Percentiles rank a stretch among this genome's conserved stretches.
These are phyloP conservation scores for Mastigamoeba balamuthi DNA, from an alignment of 78 protist species.

Conservation along the genomic window DNA sequence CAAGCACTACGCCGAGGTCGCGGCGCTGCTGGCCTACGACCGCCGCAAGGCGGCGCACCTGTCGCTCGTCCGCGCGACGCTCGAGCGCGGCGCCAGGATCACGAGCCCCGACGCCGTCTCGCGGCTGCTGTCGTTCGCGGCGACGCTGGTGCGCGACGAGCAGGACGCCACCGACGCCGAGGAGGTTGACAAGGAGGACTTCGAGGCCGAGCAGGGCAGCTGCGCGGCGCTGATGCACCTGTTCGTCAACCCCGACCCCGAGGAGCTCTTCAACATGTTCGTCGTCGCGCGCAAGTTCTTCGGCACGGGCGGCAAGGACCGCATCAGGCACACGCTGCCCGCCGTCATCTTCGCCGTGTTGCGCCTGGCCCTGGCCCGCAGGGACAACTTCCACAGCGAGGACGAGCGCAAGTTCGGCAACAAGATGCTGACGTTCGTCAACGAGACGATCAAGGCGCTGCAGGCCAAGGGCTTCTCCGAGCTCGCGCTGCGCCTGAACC, in stretches of 20 bases:
- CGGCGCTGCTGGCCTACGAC: slow-evolving; percentile 21
- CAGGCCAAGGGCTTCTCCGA: slow-evolving; percentile 23
- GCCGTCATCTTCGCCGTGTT: slow-evolving; percentile 49
- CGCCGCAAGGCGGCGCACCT: slow-evolving; percentile 35
- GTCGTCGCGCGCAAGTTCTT: slow-evolving; percentile 44
- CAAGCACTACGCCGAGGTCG: slow-evolving; percentile 24
- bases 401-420: slow-evolving; percentile 34
- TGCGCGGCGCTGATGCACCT: slow-evolving; percentile 65
- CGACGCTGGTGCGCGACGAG: slow-evolving; percentile 33
- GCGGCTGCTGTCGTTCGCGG: slow-evolving; percentile 25
- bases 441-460: slow-evolving; percentile 46
- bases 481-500: slow-evolving; percentile 58
- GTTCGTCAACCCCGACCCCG: slow-evolving; percentile 40
- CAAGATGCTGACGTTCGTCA: slow-evolving; percentile 49
- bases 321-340: slow-evolving; percentile 52
- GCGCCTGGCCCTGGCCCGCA: background rate
- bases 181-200: slow-evolving; percentile 57
- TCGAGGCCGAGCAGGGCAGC: slow-evolving; percentile 68
- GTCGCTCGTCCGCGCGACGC: slow-evolving; percentile 1
- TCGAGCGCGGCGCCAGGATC: slow-evolving; percentile 14
- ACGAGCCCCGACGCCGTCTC: slow-evolving; percentile 40
- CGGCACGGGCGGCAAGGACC: slow-evolving; percentile 64
- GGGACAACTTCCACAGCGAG: slow-evolving; percentile 10
- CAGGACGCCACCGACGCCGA: slow-evolving; percentile 25
- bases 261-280: slow-evolving; percentile 42